Evolutionary conservation across 164 flowering plant genomes (phyloP).

Genomic region (Euptelea pleiosperma): DNA sequence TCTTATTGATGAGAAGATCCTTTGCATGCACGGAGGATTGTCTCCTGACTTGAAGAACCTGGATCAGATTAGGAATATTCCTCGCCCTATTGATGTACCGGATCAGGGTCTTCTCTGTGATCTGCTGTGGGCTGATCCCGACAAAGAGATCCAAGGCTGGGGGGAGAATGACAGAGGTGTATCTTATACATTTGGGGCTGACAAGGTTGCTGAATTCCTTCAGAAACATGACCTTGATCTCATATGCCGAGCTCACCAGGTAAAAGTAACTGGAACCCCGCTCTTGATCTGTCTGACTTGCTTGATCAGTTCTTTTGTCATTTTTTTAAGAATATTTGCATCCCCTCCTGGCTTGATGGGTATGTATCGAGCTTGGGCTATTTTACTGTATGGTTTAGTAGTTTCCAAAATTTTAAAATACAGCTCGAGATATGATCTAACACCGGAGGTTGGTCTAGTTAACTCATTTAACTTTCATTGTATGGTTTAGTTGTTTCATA

Average conservation of each 20-base stretch:
- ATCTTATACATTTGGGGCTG: slow-evolving; percentile 62
- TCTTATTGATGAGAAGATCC: slow-evolving; percentile 58
- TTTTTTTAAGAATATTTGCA: too few species aligned
- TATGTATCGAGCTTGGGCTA: too few species aligned
- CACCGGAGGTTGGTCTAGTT: too few species aligned
- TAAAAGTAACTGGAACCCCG: slow-evolving; percentile 3
- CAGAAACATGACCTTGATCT: slow-evolving; percentile 62
- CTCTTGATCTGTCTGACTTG: background rate
- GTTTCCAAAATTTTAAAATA: too few species aligned
- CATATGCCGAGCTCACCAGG: slow-evolving; percentile 70
- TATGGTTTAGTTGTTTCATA: too few species aligned
- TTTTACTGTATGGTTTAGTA: too few species aligned
- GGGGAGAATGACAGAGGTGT: slow-evolving; percentile 66
- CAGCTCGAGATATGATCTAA: too few species aligned
- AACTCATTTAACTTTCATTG: too few species aligned
- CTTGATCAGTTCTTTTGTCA: too few species aligned
- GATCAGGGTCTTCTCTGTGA: slow-evolving; percentile 69
- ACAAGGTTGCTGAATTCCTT: slow-evolving; percentile 54
- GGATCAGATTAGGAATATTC: slow-evolving; percentile 59
- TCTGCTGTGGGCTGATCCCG: slow-evolving; percentile 66
- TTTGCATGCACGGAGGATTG: slow-evolving; percentile 68
- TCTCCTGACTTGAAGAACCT: slow-evolving; percentile 55
- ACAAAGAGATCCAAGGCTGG: slow-evolving; percentile 55
- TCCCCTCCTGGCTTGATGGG: too few species aligned
- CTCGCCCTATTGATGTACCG: slow-evolving; percentile 65